A percentile compares a stretch with the other conserved stretches of the same genome.
phyloP scores from a whole-genome alignment of 352 stramenopile genomes.

The Phytopythium oedochilum region DNA sequence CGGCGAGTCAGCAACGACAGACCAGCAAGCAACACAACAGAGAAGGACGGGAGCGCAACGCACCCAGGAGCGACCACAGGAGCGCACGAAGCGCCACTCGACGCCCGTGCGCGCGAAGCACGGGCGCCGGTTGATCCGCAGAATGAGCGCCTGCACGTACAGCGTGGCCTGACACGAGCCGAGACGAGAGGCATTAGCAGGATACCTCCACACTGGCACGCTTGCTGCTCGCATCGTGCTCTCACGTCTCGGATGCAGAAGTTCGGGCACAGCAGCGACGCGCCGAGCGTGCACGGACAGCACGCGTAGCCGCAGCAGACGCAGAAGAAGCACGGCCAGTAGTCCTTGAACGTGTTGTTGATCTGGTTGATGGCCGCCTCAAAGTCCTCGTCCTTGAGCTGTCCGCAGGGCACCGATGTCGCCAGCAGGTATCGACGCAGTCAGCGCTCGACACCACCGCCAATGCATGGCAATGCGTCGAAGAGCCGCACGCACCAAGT shows the following conservation, averaged over 20 bases:
- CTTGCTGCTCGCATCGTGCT: not conserved
- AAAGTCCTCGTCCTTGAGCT: slow-evolving; percentile 58
- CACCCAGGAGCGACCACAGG: slow-evolving; percentile 60
- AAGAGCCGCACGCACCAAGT: slow-evolving; percentile 26
- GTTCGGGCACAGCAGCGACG: slow-evolving; percentile 64
- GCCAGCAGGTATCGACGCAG: no score
- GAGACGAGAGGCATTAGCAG: not conserved
- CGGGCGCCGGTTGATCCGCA: slow-evolving; percentile 53
- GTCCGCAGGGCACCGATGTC: no score
- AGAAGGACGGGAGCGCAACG: not conserved
- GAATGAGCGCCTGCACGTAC: slow-evolving; percentile 53
- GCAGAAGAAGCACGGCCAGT: slow-evolving; percentile 76
- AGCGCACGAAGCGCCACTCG: slow-evolving; percentile 54
- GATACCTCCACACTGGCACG: not conserved
- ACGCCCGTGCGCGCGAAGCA: slow-evolving; percentile 55
- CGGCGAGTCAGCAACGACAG: not conserved
- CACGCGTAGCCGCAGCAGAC: slow-evolving; percentile 64
- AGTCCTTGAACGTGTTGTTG: slow-evolving; percentile 83
- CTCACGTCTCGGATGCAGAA: slow-evolving; percentile 72
- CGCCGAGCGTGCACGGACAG: slow-evolving; percentile 57
- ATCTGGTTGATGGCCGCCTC: slow-evolving; percentile 76
- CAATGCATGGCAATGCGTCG: no score
- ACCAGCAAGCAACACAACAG: not conserved
- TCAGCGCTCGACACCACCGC: no score
- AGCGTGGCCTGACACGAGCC: slow-evolving; percentile 42